A percentile compares a stretch with the other conserved stretches of the same genome.
Evolutionary conservation across 139 green algal species (phyloP).

Genomic region (Spirogloea muscicola): DNA sequence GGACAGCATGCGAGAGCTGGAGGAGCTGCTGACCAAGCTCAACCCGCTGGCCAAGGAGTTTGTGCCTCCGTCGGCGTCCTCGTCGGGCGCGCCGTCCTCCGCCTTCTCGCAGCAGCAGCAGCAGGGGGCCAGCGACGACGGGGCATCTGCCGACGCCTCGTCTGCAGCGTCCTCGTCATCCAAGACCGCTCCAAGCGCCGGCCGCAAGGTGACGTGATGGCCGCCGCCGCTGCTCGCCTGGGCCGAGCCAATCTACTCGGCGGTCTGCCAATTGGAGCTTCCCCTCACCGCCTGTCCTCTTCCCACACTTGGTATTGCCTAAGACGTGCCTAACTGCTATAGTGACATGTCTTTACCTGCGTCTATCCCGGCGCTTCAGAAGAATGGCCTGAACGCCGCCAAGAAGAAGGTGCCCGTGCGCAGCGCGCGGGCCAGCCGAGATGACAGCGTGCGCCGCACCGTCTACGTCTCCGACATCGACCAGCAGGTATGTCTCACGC

Average conservation of each 20-base stretch:
- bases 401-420: constrained; percentile 20
- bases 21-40: constrained; percentile 48
- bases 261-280: too few relatives aligned
- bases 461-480: constrained; percentile 57
- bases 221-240: too few relatives aligned
- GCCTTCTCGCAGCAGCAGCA: background rate
- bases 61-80: constrained; percentile 38
- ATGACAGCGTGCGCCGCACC: constrained; percentile 51
- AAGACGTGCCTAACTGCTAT: too few relatives aligned
- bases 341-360: too few relatives aligned
- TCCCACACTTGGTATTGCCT: too few relatives aligned
- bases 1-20: constrained; percentile 39
- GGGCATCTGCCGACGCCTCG: background rate
- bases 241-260: too few relatives aligned
- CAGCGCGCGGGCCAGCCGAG: constrained; percentile 24
- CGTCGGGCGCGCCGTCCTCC: too few relatives aligned
- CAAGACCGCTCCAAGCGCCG: constrained; percentile 2
- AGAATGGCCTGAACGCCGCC: constrained; percentile 12
- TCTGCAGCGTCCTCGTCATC: constrained; percentile 4
- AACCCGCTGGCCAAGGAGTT: constrained; percentile 50
- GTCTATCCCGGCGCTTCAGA: too few relatives aligned
- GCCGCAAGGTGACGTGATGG: too few relatives aligned
- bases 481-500: constrained; percentile 47
- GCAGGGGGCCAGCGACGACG: too few relatives aligned
- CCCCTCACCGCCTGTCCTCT: too few relatives aligned